Evolutionary conservation across 768 basidiomycete genomes (phyloP), one percentile per base, ranked within the genome.

Genomic region (Psilocybe cyanescens): DNA sequence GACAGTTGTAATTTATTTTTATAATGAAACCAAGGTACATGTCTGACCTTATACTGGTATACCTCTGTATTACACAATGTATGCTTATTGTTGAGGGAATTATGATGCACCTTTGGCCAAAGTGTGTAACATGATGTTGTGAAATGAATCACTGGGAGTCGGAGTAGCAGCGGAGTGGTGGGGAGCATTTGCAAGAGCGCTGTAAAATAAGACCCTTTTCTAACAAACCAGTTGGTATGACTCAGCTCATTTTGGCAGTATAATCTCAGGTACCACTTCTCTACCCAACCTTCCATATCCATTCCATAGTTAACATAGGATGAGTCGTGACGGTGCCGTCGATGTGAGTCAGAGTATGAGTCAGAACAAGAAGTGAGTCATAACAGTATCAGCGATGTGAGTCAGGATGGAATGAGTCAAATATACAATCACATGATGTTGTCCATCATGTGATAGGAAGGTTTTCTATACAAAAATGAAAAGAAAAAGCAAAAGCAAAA

Each of bases 181-280:
- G 7, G n/a, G 41, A 11, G 4, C 12, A 3, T 5, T 44, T 8
- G 12, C 41, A 2, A 44, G 11, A n/a, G 41, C 41, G 14, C 41
- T 2, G 9, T 35, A 92, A 87, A 1, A 92, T 76, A 19, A 93
- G 72, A 0, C 87, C 88, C 45, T 92, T 90, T 53, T 83, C 81
- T 17, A 90, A 64, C 0, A 74, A 76, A 3, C 79, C 82, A 14
- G 73, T 67, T 4, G 76, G 73, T 2, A 79, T 78, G 2, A 86
- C 74, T 5, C 85, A 79, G 2, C 79, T 79, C 85, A 92, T 87
- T 71, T 90, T 87, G 8, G 90, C 89, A 1, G 88, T 86, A 65
- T 91, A 92, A 59, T 87, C 84, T 64, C 83, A 78, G 8, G 91
- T 92, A 8, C 78, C 83, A 64, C 85, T 86, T 55, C 85, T 86